A percentile compares a stretch with the other conserved stretches of the same genome.
Evolutionary conservation across 768 basidiomycete genomes (phyloP).

Genomic region (Lactarius evosmus): DNA sequence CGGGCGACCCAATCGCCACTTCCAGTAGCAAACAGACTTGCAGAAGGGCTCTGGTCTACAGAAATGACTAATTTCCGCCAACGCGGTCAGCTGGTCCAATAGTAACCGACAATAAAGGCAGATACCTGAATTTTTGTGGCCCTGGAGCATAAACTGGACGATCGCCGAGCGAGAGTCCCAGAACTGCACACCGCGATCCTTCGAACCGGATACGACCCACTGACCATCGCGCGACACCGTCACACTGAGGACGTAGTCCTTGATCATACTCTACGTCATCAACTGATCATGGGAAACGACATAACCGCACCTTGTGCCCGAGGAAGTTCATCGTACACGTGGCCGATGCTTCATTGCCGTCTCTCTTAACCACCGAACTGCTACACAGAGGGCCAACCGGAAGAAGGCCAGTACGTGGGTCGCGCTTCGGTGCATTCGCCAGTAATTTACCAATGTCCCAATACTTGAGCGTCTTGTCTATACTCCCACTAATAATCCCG

Average conservation of each 20-base stretch:
- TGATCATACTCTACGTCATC: constrained; percentile 13
- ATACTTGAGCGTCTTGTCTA: constrained; percentile 61
- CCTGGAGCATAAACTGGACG: constrained; percentile 92
- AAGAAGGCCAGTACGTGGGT: constrained; percentile 19
- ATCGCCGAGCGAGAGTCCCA: constrained; percentile 77
- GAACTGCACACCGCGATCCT: constrained; percentile 95
- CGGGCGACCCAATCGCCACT: constrained; percentile 69
- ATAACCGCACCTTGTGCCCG: constrained; percentile 70
- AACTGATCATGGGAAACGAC: constrained; percentile 1
- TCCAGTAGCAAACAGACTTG: constrained; percentile 61
- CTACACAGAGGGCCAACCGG: constrained; percentile 21
- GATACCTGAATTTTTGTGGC: constrained; percentile 64
- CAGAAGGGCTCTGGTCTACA: constrained; percentile 61
- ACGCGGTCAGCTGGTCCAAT: not conserved
- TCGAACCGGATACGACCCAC: constrained; percentile 93
- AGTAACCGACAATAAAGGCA: not conserved
- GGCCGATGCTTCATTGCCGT: constrained; percentile 44
- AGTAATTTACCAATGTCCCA: constrained; percentile 50
- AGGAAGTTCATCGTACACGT: constrained; percentile 78
- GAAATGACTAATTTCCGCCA: constrained; percentile 51
- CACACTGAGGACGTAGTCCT: constrained; percentile 72
- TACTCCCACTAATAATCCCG: constrained; percentile 82
- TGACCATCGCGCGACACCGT: constrained; percentile 88
- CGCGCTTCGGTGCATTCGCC: constrained; percentile 35
- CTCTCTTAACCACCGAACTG: constrained; percentile 40